Evolutionary conservation across 2,329 filamentous ascomycete genomes (phyloP), one percentile per base, ranked within the genome.

Genomic region (Fusarium sp.): DNA sequence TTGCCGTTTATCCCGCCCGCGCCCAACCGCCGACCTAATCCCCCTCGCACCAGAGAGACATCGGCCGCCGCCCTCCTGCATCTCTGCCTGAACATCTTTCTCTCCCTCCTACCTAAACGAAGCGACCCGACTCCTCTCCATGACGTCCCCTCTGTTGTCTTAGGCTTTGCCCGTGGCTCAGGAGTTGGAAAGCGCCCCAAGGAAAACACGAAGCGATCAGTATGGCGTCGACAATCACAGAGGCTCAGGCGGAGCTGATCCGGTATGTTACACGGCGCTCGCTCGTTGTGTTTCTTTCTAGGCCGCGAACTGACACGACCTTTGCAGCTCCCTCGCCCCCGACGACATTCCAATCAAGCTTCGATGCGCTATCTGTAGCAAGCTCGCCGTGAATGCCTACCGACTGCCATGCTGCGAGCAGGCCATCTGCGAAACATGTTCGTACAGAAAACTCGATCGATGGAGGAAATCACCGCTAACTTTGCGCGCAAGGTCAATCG

Each of bases 291-390:
- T 46, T 51, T 65, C 49, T 29, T 55, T 65, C 49, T 29, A 36
- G 34, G 27, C 31, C 25, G 51, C 62, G 56, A 57, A 63, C 61
- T 62, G 50, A 72, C n/a, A 57, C 61, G 16, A 40, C n/a, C 57
- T 27, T 51, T 55, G n/a, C 76, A 96, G 93, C 79, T 90, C 91
- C 54, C 85, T 97, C 65, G 83, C 88, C 18, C 88, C 91, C 70
- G 92, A 95, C 74, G 93, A 96, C 68, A 93, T 97, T 62, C 96
- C 96, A n/a, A 93, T 94, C 76, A 97, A 97, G 84, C 87, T 99
- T 69, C 91, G 94, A 81, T 99, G 96, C 84, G 93, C 93, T 57
- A 92, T 93, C 73, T 99, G 96, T 82, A 96, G 91, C 82, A 93
- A 92, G 79, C 85, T 98, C 63, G 94, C 93, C 29, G 84, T 97